Conservation (phyloP, 1,139 yeast species). For the Hyphopichia buzzinii region DNA sequence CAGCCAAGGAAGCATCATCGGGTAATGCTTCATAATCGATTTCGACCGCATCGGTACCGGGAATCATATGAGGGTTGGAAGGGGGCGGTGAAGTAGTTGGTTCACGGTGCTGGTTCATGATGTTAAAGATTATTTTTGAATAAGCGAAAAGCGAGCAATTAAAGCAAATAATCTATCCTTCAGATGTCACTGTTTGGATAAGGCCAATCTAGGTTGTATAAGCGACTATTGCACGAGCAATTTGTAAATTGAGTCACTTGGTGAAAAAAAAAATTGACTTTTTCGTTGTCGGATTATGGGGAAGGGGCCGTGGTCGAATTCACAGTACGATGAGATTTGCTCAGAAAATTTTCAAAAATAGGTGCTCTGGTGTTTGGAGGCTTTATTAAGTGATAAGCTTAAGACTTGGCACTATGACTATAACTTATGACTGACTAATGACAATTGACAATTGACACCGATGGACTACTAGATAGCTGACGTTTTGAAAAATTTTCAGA, state of each 20-base stretch:
- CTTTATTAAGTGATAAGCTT: too few relatives aligned
- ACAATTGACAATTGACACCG: too few relatives aligned
- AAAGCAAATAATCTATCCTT: neutral
- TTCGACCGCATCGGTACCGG: slow-evolving; percentile 39
- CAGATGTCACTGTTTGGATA: too few relatives aligned
- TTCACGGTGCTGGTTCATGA: slow-evolving; percentile 4
- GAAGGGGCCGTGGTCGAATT: neutral
- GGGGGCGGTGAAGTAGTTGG: slow-evolving; percentile 1
- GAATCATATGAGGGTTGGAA: slow-evolving; percentile 6
- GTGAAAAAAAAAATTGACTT: too few relatives aligned
- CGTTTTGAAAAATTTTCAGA: too few relatives aligned
- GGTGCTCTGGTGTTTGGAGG: too few relatives aligned
- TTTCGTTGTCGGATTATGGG: slow-evolving; percentile 1
- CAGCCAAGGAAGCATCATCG: slow-evolving; percentile 75
- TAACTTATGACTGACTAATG: too few relatives aligned
- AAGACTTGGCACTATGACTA: too few relatives aligned
- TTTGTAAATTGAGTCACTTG: too few relatives aligned
- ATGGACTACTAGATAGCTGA: too few relatives aligned
- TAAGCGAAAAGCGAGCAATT: neutral
- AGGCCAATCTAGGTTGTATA: too few relatives aligned
- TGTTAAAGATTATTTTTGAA: neutral
- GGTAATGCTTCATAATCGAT: slow-evolving; percentile 93
- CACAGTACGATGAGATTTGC: neutral
- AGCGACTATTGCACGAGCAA: too few relatives aligned
- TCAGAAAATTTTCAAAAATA: neutral